A percentile compares a stretch with the other conserved stretches of the same genome.
Conservation (phyloP, 2,329 filamentous ascomycete species). For the Fonsecaea pedrosoi region DNA sequence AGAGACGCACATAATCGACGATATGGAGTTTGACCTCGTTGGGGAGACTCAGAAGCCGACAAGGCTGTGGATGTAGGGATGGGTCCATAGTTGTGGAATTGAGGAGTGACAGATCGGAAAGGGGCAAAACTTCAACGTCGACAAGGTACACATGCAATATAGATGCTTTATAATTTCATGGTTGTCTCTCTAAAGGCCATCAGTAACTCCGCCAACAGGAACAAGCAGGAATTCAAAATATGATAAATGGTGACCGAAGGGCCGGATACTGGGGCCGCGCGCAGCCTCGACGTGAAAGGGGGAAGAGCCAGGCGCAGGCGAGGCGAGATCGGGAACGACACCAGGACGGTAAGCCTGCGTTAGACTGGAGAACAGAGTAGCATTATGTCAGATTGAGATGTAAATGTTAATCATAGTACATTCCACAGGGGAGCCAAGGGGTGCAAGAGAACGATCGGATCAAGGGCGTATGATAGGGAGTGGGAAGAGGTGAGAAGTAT, state of each 20-base stretch:
- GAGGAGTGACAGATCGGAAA: background rate
- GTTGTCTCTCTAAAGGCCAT: background rate
- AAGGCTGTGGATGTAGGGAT: conserved; percentile 29
- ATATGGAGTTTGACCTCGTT: conserved; percentile 39
- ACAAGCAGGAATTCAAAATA: background rate
- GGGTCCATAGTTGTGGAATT: conserved; percentile 22
- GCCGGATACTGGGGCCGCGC: background rate
- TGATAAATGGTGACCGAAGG: conserved; percentile 2
- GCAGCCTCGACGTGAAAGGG: background rate
- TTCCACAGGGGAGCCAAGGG: background rate
- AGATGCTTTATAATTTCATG: background rate
- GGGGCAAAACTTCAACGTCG: background rate
- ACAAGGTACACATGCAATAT: background rate
- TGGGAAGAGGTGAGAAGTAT: background rate
- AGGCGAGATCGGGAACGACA: background rate
- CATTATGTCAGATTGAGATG: conserved; percentile 3
- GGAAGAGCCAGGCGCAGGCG: background rate
- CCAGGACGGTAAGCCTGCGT: background rate
- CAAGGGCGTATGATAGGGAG: background rate
- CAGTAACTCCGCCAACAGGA: background rate
- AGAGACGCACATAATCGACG: conserved; percentile 37
- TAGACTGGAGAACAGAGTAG: background rate
- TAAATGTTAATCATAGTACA: background rate
- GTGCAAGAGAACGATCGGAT: background rate
- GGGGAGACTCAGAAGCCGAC: conserved; percentile 35